These are phyloP conservation scores for Liquidambar formosana DNA, from an alignment of 164 flowering plant genomes.

Conservation along the genomic window DNA sequence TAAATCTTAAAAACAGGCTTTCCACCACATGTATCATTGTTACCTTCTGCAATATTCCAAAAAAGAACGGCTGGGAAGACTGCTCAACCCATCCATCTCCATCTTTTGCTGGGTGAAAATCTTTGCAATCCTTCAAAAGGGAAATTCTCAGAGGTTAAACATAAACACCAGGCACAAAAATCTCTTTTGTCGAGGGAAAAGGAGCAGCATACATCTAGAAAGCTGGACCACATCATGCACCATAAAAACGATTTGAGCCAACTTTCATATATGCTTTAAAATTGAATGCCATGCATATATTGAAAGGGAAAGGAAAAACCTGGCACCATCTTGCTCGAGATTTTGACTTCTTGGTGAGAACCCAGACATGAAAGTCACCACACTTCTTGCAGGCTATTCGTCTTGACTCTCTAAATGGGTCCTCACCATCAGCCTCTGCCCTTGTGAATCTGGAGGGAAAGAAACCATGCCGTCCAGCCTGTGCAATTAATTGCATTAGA, in stretches of 20 bases:
- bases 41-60: constrained; percentile 91
- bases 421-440: constrained; percentile 54
- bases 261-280: constrained; percentile 8
- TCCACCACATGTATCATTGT: neutral
- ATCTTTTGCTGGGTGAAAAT: constrained; percentile 93
- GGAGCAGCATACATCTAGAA: constrained; percentile 5
- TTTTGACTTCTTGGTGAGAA: constrained; percentile 62
- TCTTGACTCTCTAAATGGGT: constrained; percentile 62
- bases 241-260: neutral
- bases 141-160: constrained; percentile 14
- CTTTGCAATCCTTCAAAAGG: constrained; percentile 81
- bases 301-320: constrained; percentile 44
- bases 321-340: constrained; percentile 98
- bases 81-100: constrained; percentile 99
- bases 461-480: constrained; percentile 67
- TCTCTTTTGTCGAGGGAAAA: neutral
- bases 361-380: constrained; percentile 74
- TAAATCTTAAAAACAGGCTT: neutral
- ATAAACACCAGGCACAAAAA: constrained; percentile 8
- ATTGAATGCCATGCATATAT: constrained; percentile 3
- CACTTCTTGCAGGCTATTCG: constrained; percentile 93
- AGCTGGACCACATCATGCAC: constrained; percentile 9
- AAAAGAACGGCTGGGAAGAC: constrained; percentile 70
- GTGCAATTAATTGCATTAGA: constrained; percentile 21
- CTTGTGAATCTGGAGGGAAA: constrained; percentile 56